phyloP scores from a whole-genome alignment of 352 stramenopile genomes.

The Pythium angustatum region DNA sequence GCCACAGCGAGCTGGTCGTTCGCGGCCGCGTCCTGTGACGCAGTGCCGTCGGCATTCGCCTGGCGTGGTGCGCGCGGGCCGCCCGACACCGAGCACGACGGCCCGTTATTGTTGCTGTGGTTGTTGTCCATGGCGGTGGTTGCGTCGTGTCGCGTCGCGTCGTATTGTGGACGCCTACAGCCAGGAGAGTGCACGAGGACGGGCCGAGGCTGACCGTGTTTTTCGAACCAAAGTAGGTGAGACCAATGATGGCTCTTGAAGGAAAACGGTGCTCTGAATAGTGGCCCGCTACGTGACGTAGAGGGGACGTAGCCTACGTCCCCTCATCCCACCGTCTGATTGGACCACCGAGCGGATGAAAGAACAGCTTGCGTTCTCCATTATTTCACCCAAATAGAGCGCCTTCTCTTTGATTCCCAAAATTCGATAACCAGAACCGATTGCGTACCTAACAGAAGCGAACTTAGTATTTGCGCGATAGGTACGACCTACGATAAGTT shows the following conservation, averaged over 20 bases:
- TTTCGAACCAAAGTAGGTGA: conserved; percentile 14
- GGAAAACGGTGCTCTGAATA: conserved; percentile 22
- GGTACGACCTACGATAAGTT: too few species aligned
- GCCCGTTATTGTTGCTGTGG: conserved; percentile 22
- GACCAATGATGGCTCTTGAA: conserved; percentile 29
- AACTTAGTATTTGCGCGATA: too few species aligned
- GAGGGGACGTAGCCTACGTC: not conserved
- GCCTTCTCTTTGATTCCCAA: not conserved
- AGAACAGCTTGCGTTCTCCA: not conserved
- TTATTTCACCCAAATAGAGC: not conserved
- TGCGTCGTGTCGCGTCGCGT: not conserved
- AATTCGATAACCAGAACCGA: not conserved
- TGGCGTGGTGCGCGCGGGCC: conserved; percentile 26
- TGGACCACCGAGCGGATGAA: conserved; percentile 11
- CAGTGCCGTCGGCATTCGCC: conserved; percentile 21
- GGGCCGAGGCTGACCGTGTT: conserved; percentile 3
- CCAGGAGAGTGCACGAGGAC: not conserved
- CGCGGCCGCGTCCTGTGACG: conserved; percentile 25
- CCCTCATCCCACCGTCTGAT: conserved; percentile 20
- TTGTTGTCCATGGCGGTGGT: conserved; percentile 28
- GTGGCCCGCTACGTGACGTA: not conserved
- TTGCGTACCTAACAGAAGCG: conserved; percentile 5
- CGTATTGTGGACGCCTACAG: not conserved
- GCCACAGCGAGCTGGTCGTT: conserved; percentile 25
- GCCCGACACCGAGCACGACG: conserved; percentile 42